Evolutionary conservation across 2,329 filamentous ascomycete genomes (phyloP).

Genomic region (Phyllachora maydis): DNA sequence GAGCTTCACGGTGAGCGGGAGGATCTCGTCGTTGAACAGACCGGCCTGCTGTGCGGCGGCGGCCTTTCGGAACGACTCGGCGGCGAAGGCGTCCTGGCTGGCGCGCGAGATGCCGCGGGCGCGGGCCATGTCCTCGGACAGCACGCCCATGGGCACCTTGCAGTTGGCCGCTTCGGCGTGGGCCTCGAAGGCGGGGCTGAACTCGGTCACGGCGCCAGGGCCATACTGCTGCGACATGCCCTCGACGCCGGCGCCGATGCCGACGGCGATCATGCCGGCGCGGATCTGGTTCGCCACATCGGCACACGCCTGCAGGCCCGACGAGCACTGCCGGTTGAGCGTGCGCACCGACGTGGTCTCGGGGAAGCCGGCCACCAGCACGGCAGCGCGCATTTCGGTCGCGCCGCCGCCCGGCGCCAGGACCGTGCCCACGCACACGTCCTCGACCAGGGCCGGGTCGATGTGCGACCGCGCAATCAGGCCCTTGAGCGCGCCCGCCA

Average conservation of each 20-base stretch:
- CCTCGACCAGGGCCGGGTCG: constrained; percentile 73
- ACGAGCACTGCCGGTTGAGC: constrained; percentile 88
- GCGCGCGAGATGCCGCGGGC: constrained; percentile 52
- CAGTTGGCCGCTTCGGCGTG: constrained; percentile 77
- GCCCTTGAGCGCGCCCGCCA: constrained; percentile 64
- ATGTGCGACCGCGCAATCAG: constrained; percentile 73
- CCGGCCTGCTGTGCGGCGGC: constrained; percentile 65
- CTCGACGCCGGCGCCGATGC: constrained; percentile 87
- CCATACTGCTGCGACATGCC: constrained; percentile 91
- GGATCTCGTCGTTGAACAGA: constrained; percentile 86
- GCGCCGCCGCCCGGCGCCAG: constrained; percentile 85
- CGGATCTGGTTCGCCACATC: constrained; percentile 90
- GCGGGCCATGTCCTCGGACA: constrained; percentile 90
- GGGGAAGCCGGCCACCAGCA: constrained; percentile 78
- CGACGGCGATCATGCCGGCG: constrained; percentile 83
- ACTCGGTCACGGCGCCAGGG: constrained; percentile 73
- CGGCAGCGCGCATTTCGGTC: constrained; percentile 89
- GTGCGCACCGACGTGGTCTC: constrained; percentile 66
- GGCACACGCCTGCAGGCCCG: constrained; percentile 76
- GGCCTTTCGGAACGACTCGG: constrained; percentile 83
- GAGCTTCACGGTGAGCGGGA: constrained; percentile 66
- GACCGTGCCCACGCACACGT: constrained; percentile 81
- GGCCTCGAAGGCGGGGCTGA: constrained; percentile 71
- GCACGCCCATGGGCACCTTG: constrained; percentile 89
- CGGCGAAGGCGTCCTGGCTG: constrained; percentile 81